Evolutionary conservation across 1,284 basidiomycete species (phyloP), one percentile per base, ranked within the genome.

Genomic region (Ceratobasidium sp.): DNA sequence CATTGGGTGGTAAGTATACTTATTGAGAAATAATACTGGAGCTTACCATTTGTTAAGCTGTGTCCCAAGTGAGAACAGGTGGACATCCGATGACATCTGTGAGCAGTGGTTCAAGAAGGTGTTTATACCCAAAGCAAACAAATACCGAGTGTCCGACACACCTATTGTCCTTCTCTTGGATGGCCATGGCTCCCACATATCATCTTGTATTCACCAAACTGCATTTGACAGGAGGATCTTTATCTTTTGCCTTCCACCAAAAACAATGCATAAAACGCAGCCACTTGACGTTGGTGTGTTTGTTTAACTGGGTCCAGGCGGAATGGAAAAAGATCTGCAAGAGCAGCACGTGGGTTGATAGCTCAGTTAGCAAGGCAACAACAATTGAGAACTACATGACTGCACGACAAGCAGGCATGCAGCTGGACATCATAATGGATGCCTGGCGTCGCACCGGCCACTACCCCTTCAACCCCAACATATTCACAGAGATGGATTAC

Each of bases 111-210:
- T 72, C n/a, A 23, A 1, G 23, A 61, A 61, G 38, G 40, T 72
- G 11, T 60, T 62, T n/a, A 66, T 72, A 3, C 25, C 14, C 21
- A 49, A 9, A 21, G 40, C 62, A 51, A 36, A 12, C 12, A 77
- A 58, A 7, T 74, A 74, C 3, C 79, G 78, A 40, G 72, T 72
- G 12, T 70, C 77, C 0, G 75, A 76, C 18, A 76, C 76, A 7
- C 79, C 79, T 61, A 77, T 77, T 1, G 77, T 84, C 0, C 77
- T 84, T 1, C 81, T 84, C 66, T 75, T 83, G 30, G 82, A 84
- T 77, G 81, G 83, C 5, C 83, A 84, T 71, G 79, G 79, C 56
- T 82, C 80, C 0, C 82, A 84, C 72, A 60, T 71, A 5, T 63
- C 30, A 72, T 1, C 42, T 0, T n/a, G 74, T 2, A 67, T 82